These are phyloP conservation scores for Arthrobotrys pseudoclavata DNA, from an alignment of 2,329 filamentous ascomycete species.

Conservation along the genomic window DNA sequence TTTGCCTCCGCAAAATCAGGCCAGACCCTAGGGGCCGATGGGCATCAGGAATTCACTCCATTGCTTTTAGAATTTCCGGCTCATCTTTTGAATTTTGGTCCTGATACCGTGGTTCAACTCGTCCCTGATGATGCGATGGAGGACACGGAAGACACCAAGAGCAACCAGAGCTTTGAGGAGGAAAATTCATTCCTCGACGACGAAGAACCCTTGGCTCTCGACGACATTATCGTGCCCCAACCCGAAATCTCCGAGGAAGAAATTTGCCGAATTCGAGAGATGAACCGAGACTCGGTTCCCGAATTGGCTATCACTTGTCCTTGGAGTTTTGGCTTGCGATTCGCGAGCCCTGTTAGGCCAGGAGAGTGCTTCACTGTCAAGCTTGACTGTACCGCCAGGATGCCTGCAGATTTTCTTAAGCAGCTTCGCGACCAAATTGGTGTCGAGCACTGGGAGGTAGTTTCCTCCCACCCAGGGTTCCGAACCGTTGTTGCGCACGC, in stretches of 20 bases:
- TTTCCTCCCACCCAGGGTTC: constrained; percentile 6
- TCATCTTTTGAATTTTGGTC: constrained; percentile 7
- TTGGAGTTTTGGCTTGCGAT: constrained; percentile 23
- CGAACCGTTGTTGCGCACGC: constrained; percentile 5
- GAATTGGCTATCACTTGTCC: constrained; percentile 8
- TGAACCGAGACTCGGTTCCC: constrained; percentile 37
- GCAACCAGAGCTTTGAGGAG: background rate
- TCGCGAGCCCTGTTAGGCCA: background rate
- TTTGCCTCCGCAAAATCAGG: constrained; percentile 17
- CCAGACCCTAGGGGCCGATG: constrained; percentile 13
- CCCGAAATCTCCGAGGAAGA: constrained; percentile 5
- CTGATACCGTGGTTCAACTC: background rate
- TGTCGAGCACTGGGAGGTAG: constrained; percentile 1
- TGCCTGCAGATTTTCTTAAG: constrained; percentile 38
- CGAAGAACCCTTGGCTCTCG: background rate
- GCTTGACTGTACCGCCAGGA: constrained; percentile 34
- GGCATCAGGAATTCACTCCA: constrained; percentile 12
- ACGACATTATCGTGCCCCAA: background rate
- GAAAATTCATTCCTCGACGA: background rate
- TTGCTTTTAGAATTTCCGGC: background rate
- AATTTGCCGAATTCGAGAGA: constrained; percentile 16
- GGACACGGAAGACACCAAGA: background rate
- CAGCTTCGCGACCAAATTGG: constrained; percentile 18
- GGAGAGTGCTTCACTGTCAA: constrained; percentile 19
- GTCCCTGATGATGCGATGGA: background rate